These are phyloP conservation scores for Macrophomina tecta DNA, from an alignment of 2,329 filamentous ascomycete species.

Conservation along the genomic window DNA sequence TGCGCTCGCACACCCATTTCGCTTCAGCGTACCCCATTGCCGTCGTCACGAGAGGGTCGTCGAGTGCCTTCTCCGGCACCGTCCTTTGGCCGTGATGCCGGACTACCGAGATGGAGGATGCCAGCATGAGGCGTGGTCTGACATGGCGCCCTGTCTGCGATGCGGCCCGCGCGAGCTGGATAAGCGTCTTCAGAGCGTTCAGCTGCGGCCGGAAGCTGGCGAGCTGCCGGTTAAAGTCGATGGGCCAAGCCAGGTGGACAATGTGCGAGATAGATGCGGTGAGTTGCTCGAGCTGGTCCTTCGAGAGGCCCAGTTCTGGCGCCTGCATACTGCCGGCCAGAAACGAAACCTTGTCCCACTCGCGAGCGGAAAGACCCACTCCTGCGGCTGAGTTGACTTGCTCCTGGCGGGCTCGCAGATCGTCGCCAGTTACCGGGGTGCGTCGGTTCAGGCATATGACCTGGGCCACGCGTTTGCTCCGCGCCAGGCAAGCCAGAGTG, in stretches of 20 bases:
- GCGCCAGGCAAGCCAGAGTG: not conserved
- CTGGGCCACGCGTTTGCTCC: not conserved
- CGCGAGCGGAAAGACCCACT: not conserved
- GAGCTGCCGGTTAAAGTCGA: slow-evolving; percentile 26
- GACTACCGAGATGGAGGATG: slow-evolving; percentile 3
- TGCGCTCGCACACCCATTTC: slow-evolving; percentile 28
- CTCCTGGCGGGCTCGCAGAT: not conserved
- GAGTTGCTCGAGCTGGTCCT: not conserved
- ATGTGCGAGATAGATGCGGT: slow-evolving; percentile 14
- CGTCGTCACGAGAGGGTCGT: not conserved
- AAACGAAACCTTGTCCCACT: not conserved
- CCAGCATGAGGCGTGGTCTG: not conserved
- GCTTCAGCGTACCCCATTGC: slow-evolving; percentile 28
- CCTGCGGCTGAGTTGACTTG: not conserved
- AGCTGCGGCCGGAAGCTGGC: slow-evolving; percentile 6
- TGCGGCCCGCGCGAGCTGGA: not conserved
- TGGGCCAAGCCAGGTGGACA: slow-evolving; percentile 25
- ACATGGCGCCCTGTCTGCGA: not conserved
- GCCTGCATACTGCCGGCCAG: not conserved
- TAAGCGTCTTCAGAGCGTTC: not conserved
- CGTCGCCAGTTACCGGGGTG: too few species aligned
- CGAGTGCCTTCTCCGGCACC: not conserved
- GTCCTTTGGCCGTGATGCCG: not conserved
- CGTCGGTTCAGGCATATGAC: slow-evolving; percentile 11
- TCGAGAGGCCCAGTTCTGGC: not conserved